Conservation (phyloP, 495 filamentous ascomycete species). For the Jackrogersella minutella region DNA sequence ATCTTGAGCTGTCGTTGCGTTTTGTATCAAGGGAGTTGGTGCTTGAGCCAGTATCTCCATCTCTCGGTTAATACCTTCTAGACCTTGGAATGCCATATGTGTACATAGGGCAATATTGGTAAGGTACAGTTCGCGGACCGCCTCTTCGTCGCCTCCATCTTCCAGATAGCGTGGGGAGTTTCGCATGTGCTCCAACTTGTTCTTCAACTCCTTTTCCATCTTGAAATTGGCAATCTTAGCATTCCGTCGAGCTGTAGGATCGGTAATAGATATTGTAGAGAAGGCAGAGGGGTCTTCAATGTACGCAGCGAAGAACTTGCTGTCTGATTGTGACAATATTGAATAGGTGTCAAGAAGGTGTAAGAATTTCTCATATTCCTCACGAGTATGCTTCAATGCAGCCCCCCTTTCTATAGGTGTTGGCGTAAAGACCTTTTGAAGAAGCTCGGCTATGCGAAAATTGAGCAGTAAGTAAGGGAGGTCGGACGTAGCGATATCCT, state of each 20-base stretch:
- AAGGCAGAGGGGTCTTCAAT: conserved; percentile 71
- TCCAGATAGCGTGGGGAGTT: conserved; percentile 53
- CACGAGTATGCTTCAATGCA: conserved; percentile 67
- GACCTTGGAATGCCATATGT: conserved; percentile 82
- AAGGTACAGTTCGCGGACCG: conserved; percentile 78
- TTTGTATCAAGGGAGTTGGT: conserved; percentile 57
- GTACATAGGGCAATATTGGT: conserved; percentile 73
- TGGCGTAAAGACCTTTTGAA: conserved; percentile 58
- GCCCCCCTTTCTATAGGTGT: conserved; percentile 67
- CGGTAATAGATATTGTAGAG: conserved; percentile 70
- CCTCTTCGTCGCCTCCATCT: conserved; percentile 72
- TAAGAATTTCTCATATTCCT: conserved; percentile 79
- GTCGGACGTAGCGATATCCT: conserved; percentile 86
- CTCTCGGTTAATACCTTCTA: conserved; percentile 86
- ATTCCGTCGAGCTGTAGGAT: conserved; percentile 76
- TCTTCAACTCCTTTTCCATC: conserved; percentile 85
- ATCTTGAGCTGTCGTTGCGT: conserved; percentile 46
- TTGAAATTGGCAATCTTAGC: conserved; percentile 87
- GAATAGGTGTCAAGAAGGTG: conserved; percentile 78
- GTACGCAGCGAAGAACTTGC: conserved; percentile 76
- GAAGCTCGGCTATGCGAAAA: conserved; percentile 47
- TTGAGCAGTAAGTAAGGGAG: conserved; percentile 68
- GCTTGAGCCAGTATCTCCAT: conserved; percentile 80
- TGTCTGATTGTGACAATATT: conserved; percentile 71
- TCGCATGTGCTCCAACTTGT: conserved; percentile 70